Conservation (phyloP, 192 early-diverging fungal species). For the Backusella circina region DNA sequence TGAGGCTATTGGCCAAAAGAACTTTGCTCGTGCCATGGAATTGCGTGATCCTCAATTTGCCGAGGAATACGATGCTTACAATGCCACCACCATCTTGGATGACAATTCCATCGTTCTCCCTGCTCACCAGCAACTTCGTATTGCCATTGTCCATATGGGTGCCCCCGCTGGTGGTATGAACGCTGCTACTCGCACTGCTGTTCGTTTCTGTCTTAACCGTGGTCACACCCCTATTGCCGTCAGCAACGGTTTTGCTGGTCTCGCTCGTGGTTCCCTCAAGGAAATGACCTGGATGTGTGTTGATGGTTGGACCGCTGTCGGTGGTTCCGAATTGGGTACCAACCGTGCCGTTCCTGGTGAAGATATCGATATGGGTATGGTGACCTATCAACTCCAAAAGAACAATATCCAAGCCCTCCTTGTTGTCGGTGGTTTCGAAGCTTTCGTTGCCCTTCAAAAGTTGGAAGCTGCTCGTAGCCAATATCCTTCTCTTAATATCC, state of each 20-base stretch:
- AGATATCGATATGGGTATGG: slow-evolving; percentile 70
- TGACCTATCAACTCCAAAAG: slow-evolving; percentile 91
- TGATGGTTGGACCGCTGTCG: slow-evolving; percentile 87
- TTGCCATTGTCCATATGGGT: slow-evolving; percentile 91
- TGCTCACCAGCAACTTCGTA: slow-evolving; percentile 59
- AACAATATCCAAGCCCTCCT: slow-evolving; percentile 86
- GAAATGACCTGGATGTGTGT: slow-evolving; percentile 81
- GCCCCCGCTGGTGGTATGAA: slow-evolving; percentile 99
- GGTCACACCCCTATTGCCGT: slow-evolving; percentile 88
- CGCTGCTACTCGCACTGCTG: slow-evolving; percentile 86
- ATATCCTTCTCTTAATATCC: slow-evolving; percentile 94
- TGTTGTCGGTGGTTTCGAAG: slow-evolving; percentile 97
- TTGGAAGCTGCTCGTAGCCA: slow-evolving; percentile 65
- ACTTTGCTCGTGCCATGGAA: slow-evolving; percentile 89
- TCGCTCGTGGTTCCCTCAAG: slow-evolving; percentile 77
- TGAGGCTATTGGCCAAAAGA: slow-evolving; percentile 72
- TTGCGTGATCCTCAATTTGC: slow-evolving; percentile 85
- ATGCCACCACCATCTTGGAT: slow-evolving; percentile 51
- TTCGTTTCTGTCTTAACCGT: slow-evolving; percentile 79
- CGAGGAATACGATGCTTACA: slow-evolving; percentile 58
- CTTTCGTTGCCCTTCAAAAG: slow-evolving; percentile 73
- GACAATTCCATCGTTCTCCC: slow-evolving; percentile 31
- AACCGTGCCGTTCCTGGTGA: slow-evolving; percentile 88
- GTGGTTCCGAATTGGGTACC: slow-evolving; percentile 92
- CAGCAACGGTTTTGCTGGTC: slow-evolving; percentile 88